These are phyloP conservation scores for Tylopilus felleus DNA, from an alignment of 768 basidiomycete genomes.

Conservation along the genomic window DNA sequence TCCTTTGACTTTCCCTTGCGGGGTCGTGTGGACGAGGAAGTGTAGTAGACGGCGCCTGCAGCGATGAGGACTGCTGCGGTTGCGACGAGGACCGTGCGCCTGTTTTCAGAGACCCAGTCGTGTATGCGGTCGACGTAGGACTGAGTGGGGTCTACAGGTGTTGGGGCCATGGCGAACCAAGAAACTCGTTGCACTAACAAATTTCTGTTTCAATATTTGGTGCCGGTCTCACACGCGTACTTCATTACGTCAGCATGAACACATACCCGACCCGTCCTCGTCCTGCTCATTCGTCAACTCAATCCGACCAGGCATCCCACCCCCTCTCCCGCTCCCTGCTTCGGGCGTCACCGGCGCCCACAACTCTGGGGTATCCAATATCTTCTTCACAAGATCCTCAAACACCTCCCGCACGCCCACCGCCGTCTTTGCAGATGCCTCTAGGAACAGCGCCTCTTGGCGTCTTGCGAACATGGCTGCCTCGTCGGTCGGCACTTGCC, in stretches of 20 bases:
- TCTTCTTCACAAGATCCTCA: slow-evolving; percentile 73
- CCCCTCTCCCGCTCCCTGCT: slow-evolving; percentile 4
- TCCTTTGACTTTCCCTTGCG: slow-evolving; percentile 49
- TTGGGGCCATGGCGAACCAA: slow-evolving; percentile 22
- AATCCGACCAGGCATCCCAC: slow-evolving; percentile 44
- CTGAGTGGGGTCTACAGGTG: slow-evolving; percentile 1
- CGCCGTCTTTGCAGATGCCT: slow-evolving; percentile 90
- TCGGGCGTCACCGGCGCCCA: slow-evolving; percentile 49
- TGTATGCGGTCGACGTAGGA: slow-evolving; percentile 61
- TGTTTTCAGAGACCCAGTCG: slow-evolving; percentile 72
- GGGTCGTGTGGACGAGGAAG: slow-evolving; percentile 37
- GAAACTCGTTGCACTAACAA: background rate
- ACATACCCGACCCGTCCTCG: slow-evolving; percentile 24
- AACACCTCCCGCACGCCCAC: slow-evolving; percentile 78
- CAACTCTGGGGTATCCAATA: slow-evolving; percentile 78
- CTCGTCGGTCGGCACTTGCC: slow-evolving; percentile 79
- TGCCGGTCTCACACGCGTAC: slow-evolving; percentile 9
- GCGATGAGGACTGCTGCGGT: slow-evolving; percentile 69
- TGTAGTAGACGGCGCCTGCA: slow-evolving; percentile 73
- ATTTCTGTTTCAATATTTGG: too few species aligned
- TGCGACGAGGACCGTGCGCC: slow-evolving; percentile 67
- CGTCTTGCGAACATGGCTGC: slow-evolving; percentile 76
- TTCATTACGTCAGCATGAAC: slow-evolving; percentile 34
- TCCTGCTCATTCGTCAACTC: slow-evolving; percentile 21
- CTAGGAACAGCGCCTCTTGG: slow-evolving; percentile 84